Evolutionary conservation across 306 rosid species (phyloP).

Genomic region (Corylus avellana): DNA sequence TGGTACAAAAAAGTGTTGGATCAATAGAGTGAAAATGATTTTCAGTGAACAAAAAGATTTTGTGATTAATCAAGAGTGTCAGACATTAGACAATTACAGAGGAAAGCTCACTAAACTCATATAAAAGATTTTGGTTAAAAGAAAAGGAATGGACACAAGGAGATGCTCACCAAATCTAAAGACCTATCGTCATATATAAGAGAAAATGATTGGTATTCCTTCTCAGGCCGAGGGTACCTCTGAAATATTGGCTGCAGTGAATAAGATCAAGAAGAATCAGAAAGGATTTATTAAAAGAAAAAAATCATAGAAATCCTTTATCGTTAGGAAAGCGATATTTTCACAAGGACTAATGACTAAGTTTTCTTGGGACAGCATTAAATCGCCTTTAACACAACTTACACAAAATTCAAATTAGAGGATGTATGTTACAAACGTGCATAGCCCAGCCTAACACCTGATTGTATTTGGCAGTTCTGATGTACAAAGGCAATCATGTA

Average conservation of each 20-base stretch:
- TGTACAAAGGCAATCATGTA: not conserved
- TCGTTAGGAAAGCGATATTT: not conserved
- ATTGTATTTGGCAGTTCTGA: not conserved
- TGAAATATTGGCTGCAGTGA: slow-evolving; percentile 93
- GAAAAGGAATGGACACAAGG: slow-evolving; percentile 15
- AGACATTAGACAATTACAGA: not conserved
- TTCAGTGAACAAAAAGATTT: not conserved
- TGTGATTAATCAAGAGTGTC: not conserved
- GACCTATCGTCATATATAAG: slow-evolving; percentile 93
- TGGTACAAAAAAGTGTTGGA: slow-evolving; percentile 44
- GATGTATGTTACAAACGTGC: not conserved
- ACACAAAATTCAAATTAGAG: not conserved
- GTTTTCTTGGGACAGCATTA: not conserved
- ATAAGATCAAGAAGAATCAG: slow-evolving; percentile 37
- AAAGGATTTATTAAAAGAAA: not conserved
- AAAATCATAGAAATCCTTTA: not conserved
- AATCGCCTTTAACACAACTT: not conserved
- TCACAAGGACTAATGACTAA: not conserved
- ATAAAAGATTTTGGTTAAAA: slow-evolving; percentile 8
- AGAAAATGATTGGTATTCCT: slow-evolving; percentile 98
- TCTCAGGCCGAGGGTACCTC: slow-evolving; percentile 98
- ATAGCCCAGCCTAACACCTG: not conserved
- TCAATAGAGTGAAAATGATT: slow-evolving; percentile 30
- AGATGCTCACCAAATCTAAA: slow-evolving; percentile 73
- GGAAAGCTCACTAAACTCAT: not conserved